phyloP scores from a whole-genome alignment of 345 rosid species.

The Eucalyptus viminalis region DNA sequence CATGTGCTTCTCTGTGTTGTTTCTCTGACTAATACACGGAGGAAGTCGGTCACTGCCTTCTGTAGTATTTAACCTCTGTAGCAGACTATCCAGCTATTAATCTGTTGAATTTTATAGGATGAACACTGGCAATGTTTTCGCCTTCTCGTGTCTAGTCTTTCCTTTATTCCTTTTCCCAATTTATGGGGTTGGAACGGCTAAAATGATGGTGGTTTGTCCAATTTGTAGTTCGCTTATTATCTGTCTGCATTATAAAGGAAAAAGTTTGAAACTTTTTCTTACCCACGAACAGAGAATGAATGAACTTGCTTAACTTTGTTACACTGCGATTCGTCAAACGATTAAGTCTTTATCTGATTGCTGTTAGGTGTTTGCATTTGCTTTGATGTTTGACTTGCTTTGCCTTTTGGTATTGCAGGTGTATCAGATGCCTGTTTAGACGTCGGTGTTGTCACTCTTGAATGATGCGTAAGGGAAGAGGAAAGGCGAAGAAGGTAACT shows the following conservation, averaged over 20 bases:
- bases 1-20: neutral
- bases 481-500: slow-evolving; percentile 44
- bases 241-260: neutral
- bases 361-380: neutral
- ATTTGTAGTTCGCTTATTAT: neutral
- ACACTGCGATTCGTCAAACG: neutral
- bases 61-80: neutral
- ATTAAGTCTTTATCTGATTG: neutral
- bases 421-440: neutral
- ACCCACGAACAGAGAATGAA: neutral
- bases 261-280: neutral
- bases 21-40: neutral
- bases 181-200: neutral
- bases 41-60: neutral
- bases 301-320: neutral
- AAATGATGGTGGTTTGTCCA: neutral
- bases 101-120: neutral
- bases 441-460: neutral
- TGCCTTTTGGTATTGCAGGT: neutral
- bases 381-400: neutral
- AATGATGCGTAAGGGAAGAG: slow-evolving; percentile 65
- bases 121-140: neutral
- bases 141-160: neutral
- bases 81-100: neutral
- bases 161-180: neutral